phyloP scores from a whole-genome alignment of 176 grass and related monocot species.

The Triticum urartu region DNA sequence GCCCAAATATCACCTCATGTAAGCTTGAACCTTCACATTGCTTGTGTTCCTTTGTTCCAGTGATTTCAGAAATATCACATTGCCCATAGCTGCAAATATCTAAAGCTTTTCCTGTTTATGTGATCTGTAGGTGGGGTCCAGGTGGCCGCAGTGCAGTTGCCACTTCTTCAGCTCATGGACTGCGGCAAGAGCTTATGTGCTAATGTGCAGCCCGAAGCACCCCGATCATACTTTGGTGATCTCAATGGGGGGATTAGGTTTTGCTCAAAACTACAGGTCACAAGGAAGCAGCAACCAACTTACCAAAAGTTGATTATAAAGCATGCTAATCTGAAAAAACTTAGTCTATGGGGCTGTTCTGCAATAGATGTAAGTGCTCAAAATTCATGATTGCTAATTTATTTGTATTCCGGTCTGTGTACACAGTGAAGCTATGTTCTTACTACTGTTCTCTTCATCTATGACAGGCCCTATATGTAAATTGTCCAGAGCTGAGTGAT shows the following conservation, averaged over 20 bases:
- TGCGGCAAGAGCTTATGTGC: constrained; percentile 73
- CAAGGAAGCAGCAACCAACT: constrained; percentile 27
- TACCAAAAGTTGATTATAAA: constrained; percentile 87
- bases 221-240: constrained; percentile 38
- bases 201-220: constrained; percentile 36
- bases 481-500: constrained; percentile 86
- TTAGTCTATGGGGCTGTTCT: constrained; percentile 92
- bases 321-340: constrained; percentile 62
- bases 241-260: constrained; percentile 41
- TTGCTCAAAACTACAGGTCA: constrained; percentile 31
- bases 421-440: not conserved
- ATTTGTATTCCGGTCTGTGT: not conserved
- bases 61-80: not conserved
- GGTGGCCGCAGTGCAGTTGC: constrained; percentile 63
- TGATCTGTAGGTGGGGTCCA: constrained; percentile 69
- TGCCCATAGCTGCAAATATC: not conserved
- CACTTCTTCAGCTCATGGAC: constrained; percentile 78
- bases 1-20: constrained; percentile 89
- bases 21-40: constrained; percentile 27
- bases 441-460: not conserved
- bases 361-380: constrained; percentile 57
- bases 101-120: not conserved
- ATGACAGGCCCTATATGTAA: constrained; percentile 68
- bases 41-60: not conserved
- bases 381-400: not conserved